Evolutionary conservation across 768 basidiomycete species (phyloP).

Genomic region (Leccinum incarnatum): DNA sequence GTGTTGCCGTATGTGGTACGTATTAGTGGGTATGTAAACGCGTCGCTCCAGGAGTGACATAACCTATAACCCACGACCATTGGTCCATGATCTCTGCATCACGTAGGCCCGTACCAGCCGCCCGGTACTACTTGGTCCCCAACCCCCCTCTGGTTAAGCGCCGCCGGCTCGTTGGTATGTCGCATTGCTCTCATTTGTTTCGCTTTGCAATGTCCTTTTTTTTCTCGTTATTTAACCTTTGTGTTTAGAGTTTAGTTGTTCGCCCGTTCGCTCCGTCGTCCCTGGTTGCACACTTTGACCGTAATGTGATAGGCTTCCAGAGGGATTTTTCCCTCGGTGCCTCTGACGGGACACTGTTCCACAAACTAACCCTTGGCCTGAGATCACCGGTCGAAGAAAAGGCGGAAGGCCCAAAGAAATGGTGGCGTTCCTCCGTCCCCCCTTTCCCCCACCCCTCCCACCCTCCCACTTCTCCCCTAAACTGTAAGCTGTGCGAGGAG

Average conservation of each 20-base stretch:
- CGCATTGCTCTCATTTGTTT: neutral
- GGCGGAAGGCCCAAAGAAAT: neutral
- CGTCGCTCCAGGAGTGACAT: neutral
- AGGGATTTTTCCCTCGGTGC: neutral
- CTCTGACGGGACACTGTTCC: neutral
- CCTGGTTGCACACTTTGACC: neutral
- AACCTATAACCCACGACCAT: neutral
- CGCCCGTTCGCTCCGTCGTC: constrained; percentile 1
- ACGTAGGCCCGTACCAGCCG: neutral
- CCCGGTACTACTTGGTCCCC: neutral
- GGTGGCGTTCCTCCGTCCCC: constrained; percentile 1
- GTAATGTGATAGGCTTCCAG: neutral
- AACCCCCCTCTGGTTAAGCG: neutral
- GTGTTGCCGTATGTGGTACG: neutral
- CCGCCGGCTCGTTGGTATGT: constrained; percentile 6
- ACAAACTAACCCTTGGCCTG: neutral
- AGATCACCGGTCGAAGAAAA: constrained; percentile 1
- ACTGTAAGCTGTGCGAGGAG: neutral
- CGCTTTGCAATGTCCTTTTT: neutral
- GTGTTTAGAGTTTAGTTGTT: neutral
- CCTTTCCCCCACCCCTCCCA: neutral
- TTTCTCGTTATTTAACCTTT: neutral
- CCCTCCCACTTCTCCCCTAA: neutral
- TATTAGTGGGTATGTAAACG: neutral
- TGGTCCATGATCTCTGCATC: neutral